Evolutionary conservation across 208 protist species (phyloP).

Genomic region (Acanthamoeba lenticulata): DNA sequence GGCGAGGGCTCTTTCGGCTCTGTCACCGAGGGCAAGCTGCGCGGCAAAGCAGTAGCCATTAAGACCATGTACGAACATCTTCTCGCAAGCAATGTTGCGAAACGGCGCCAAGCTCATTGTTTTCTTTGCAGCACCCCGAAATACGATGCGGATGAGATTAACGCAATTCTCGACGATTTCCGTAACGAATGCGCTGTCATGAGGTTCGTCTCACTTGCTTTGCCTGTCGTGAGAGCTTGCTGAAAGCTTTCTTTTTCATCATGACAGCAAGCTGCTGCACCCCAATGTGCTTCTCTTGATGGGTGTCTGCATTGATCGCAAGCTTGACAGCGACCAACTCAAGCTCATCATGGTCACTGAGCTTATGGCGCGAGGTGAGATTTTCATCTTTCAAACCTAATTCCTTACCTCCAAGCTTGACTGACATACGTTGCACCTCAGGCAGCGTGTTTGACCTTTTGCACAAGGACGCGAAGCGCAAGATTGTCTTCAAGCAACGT

Average conservation of each 20-base stretch:
- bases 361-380: background rate
- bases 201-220: background rate
- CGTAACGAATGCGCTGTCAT: slow-evolving; percentile 52
- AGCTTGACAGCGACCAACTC: background rate
- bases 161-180: slow-evolving; percentile 10
- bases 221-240: background rate
- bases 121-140: background rate
- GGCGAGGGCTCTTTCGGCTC: background rate
- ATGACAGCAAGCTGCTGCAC: slow-evolving; percentile 15
- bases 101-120: background rate
- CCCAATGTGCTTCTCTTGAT: slow-evolving; percentile 48
- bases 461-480: background rate
- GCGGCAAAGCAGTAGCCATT: slow-evolving; percentile 4
- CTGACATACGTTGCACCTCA: background rate
- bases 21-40: background rate
- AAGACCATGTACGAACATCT: background rate
- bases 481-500: background rate
- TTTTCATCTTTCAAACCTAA: background rate
- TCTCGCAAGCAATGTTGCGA: background rate
- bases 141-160: background rate
- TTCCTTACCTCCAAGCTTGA: background rate
- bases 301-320: slow-evolving; percentile 38
- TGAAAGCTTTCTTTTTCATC: background rate
- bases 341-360: slow-evolving; percentile 56
- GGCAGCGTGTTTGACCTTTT: background rate